These are phyloP conservation scores for Henningerozyma blattae DNA, from an alignment of 805 yeast species.

Conservation along the genomic window DNA sequence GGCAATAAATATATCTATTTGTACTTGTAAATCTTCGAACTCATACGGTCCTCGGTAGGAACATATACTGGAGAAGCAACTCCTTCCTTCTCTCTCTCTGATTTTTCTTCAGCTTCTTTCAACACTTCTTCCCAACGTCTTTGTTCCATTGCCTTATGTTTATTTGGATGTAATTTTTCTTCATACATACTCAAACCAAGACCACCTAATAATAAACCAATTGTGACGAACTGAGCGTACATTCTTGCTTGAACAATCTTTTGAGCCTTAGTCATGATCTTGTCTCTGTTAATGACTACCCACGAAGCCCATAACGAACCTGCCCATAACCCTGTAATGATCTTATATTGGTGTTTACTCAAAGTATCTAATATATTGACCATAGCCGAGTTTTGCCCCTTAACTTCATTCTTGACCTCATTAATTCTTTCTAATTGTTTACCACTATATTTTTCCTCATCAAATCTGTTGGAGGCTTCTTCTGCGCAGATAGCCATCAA, in stretches of 20 bases:
- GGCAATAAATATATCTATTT: too few species aligned
- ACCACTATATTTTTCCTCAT: constrained; percentile 45
- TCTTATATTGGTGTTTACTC: constrained; percentile 47
- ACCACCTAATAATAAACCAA: constrained; percentile 55
- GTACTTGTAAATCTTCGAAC: constrained; percentile 26
- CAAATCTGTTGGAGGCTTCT: constrained; percentile 56
- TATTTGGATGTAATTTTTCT: constrained; percentile 37
- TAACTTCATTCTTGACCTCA: constrained; percentile 31
- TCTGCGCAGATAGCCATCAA: constrained; percentile 57
- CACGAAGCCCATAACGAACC: constrained; percentile 73
- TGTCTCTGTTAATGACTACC: constrained; percentile 60
- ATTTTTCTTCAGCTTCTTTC: constrained; percentile 31
- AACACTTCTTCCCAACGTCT: constrained; percentile 39
- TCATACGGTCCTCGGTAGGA: constrained; percentile 26
- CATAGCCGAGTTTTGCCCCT: constrained; percentile 26
- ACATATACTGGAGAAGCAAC: constrained; percentile 9
- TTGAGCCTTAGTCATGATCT: constrained; percentile 62
- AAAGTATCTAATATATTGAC: constrained; percentile 41
- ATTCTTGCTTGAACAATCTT: constrained; percentile 82
- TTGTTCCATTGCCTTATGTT: constrained; percentile 23
- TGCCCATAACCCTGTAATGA: constrained; percentile 68
- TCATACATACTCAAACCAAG: constrained; percentile 57
- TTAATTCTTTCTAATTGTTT: constrained; percentile 17
- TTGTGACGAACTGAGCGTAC: constrained; percentile 80
- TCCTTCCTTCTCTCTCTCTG: constrained; percentile 11